Percentiles rank a stretch among this genome's conserved stretches.
These are phyloP conservation scores for Cyanidioschyzon merolae DNA, from an alignment of 23 red algal species.

Conservation along the genomic window DNA sequence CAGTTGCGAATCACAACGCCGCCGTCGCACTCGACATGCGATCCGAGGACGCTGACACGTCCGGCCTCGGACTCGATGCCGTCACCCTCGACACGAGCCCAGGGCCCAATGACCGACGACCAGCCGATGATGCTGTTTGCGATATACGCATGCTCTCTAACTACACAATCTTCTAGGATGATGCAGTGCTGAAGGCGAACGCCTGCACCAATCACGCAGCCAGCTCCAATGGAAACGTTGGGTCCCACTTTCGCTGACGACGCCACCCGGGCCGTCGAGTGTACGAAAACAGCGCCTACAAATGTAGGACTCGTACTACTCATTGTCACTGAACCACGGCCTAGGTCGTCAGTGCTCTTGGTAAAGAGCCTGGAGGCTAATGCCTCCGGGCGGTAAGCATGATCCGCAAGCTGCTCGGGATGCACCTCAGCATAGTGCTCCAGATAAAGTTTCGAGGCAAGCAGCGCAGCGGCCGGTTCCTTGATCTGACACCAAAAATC, in stretches of 20 bases:
- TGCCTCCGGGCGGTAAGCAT: background rate
- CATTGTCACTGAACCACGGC: background rate
- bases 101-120: background rate
- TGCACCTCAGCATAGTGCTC: slow-evolving; percentile 19
- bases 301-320: background rate
- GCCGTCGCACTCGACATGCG: background rate
- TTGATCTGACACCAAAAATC: slow-evolving; percentile 43
- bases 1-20: background rate
- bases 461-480: slow-evolving; percentile 19
- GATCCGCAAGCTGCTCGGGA: slow-evolving; percentile 21
- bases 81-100: slow-evolving; percentile 30
- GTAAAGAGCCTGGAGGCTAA: background rate
- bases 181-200: slow-evolving; percentile 27
- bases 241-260: slow-evolving; percentile 19
- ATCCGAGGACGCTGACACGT: background rate
- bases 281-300: slow-evolving; percentile 17
- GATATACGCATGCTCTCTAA: slow-evolving; percentile 26
- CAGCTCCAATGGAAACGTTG: slow-evolving; percentile 27
- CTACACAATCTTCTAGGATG: slow-evolving; percentile 12
- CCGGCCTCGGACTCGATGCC: background rate
- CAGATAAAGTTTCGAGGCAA: slow-evolving; percentile 23
- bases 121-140: slow-evolving; percentile 27
- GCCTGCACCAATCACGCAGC: slow-evolving; percentile 23
- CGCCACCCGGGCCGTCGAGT: slow-evolving; percentile 20
- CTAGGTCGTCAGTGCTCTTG: background rate